Evolutionary conservation across 106 monocot species (phyloP).

Genomic region (Acorus gramineus): DNA sequence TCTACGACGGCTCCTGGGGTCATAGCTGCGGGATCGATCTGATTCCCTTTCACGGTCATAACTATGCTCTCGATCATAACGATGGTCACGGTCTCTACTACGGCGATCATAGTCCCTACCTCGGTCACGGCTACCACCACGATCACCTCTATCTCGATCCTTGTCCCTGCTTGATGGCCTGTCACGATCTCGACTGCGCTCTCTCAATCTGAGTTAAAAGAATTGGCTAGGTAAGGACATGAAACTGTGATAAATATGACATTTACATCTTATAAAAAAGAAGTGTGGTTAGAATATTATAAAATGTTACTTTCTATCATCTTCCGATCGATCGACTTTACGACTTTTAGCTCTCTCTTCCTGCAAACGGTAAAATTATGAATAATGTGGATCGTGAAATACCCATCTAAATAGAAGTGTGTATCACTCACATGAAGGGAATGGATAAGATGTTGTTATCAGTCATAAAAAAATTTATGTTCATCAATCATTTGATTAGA

Average conservation of each 20-base stretch:
- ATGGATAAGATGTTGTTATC: not conserved
- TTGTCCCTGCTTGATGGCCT: constrained; percentile 35
- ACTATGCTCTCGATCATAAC: constrained; percentile 39
- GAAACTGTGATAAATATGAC: not conserved
- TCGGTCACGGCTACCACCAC: constrained; percentile 20
- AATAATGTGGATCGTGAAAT: not conserved
- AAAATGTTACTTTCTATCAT: constrained; percentile 39
- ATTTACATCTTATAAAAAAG: not conserved
- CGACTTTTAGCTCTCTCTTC: constrained; percentile 62
- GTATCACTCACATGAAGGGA: no score
- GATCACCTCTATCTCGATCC: constrained; percentile 29
- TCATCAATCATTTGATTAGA: no score
- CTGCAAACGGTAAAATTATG: constrained; percentile 12
- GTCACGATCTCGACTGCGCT: constrained; percentile 29
- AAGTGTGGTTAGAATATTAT: not conserved
- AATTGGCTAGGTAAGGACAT: no score
- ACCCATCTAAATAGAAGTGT: no score
- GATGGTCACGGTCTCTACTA: constrained; percentile 38
- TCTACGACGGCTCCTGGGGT: constrained; percentile 42
- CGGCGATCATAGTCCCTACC: constrained; percentile 48
- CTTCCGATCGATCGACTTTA: constrained; percentile 44
- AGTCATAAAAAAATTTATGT: no score
- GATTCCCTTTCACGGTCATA: constrained; percentile 33
- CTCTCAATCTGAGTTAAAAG: constrained; percentile 39
- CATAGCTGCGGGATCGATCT: constrained; percentile 32